Evolutionary conservation across 352 stramenopile species (phyloP).

Genomic region (Pythium volutum): DNA sequence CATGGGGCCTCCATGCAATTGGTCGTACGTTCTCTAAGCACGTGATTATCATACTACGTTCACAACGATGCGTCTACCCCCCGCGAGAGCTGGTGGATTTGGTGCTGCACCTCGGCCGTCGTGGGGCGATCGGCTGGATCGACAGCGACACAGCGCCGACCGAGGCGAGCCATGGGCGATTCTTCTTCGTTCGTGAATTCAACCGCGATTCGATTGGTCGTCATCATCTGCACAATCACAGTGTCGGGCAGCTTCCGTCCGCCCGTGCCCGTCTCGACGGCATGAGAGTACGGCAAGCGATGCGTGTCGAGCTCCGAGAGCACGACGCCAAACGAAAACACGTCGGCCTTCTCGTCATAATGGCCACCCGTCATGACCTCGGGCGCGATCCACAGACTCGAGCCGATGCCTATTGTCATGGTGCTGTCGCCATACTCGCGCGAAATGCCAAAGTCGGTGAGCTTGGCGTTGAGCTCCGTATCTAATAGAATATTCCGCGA

Average conservation of each 20-base stretch:
- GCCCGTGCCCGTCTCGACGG: conserved; percentile 3
- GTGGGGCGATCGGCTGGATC: conserved; percentile 7
- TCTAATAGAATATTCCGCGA: conserved; percentile 17
- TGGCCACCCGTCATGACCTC: conserved; percentile 27
- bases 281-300: conserved; percentile 1
- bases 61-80: neutral
- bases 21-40: neutral
- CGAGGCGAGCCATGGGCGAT: conserved; percentile 7
- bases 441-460: conserved; percentile 20
- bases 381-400: conserved; percentile 27
- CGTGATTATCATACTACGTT: neutral
- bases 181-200: conserved; percentile 8
- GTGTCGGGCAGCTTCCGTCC: conserved; percentile 13
- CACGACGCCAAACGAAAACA: conserved; percentile 15
- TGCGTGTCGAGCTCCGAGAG: conserved; percentile 11
- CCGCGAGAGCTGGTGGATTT: conserved; percentile 5
- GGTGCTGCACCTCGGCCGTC: conserved; percentile 10
- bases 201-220: neutral
- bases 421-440: conserved; percentile 7
- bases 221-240: conserved; percentile 11
- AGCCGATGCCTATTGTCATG: conserved; percentile 15
- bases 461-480: conserved; percentile 9
- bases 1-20: too few relatives aligned
- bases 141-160: conserved; percentile 5
- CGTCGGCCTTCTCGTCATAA: conserved; percentile 22